Evolutionary conservation across 2,329 filamentous ascomycete genomes (phyloP), one percentile per base, ranked within the genome.

Genomic region (Nemania bipapillata): DNA sequence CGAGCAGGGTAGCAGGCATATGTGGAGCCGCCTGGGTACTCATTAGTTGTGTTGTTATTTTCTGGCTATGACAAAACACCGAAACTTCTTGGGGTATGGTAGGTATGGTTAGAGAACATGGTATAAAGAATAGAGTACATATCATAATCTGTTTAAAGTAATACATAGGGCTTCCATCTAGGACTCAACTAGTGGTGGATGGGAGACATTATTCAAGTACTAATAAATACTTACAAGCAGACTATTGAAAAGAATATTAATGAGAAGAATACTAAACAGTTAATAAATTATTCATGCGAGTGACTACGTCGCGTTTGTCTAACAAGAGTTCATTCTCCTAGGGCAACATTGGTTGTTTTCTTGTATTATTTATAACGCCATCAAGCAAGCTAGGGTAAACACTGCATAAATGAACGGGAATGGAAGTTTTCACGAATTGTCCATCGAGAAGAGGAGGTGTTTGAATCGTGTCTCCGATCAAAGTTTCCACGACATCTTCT

Each of bases 1-100:
- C 70, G n/a, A 56, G 53, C 8, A 71, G 35, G 40, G 32, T 70
- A 20, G 60, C 40, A 8, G 30, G 66, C 30, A 30, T 55, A 20
- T 62, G 64, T n/a, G 64, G 52, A 7, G 42, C 52, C 20, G 32
- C 57, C 26, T 66, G 57, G 57, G 26, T 66, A 15, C 12, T 62
- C 40, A 17, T 66, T 22, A 45, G 40, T 35, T 56, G 52, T 32
- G n/a, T 66, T 30, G 15, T 57, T 20, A 22, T 62, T 11, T 40
- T 66, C 15, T 62, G 52, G 30, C 15, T 66, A 12, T 62, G 35
- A 53, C 0, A 28, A 45, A 9, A 11, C 15, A 4, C n/a, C 15
- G 20, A 45, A 45, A n/a, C 15, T 7, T n/a, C 4, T n/a, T 17
- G 2, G 15, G 12, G 9, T n/a, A 45, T n/a, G 3, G 35, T 3